These are phyloP conservation scores for Rubia peregrina DNA, from an alignment of 305 asterid species.

Conservation along the genomic window DNA sequence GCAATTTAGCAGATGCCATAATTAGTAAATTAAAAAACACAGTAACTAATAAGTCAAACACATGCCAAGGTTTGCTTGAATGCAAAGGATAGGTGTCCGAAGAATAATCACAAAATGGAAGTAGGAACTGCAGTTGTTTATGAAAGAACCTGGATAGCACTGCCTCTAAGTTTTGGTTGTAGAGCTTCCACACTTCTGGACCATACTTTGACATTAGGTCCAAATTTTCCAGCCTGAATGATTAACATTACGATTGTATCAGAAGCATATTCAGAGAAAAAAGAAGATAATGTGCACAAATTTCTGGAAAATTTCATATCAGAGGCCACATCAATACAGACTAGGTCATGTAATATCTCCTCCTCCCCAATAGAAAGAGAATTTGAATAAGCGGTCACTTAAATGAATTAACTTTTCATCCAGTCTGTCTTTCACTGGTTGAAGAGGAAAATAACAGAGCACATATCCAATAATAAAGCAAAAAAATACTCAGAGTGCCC, in stretches of 20 bases:
- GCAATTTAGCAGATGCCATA: neutral
- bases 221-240: slow-evolving; percentile 80
- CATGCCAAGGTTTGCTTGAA: neutral
- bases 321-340: neutral
- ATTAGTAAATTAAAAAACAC: neutral
- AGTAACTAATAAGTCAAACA: neutral
- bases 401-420: neutral
- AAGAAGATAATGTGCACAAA: neutral
- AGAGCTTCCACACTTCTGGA: slow-evolving; percentile 86
- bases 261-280: neutral
- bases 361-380: neutral
- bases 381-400: neutral
- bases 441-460: neutral
- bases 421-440: neutral
- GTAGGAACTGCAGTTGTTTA: slow-evolving; percentile 1
- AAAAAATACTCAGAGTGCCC: neutral
- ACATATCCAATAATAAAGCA: neutral
- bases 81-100: neutral
- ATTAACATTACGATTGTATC: neutral
- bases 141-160: slow-evolving; percentile 57
- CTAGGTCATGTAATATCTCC: neutral
- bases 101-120: neutral
- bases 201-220: slow-evolving; percentile 87
- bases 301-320: neutral
- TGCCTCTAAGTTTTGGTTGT: slow-evolving; percentile 77